These are phyloP conservation scores for Trichoderma oligosporum DNA, from an alignment of 2,329 filamentous ascomycete genomes.

Conservation along the genomic window DNA sequence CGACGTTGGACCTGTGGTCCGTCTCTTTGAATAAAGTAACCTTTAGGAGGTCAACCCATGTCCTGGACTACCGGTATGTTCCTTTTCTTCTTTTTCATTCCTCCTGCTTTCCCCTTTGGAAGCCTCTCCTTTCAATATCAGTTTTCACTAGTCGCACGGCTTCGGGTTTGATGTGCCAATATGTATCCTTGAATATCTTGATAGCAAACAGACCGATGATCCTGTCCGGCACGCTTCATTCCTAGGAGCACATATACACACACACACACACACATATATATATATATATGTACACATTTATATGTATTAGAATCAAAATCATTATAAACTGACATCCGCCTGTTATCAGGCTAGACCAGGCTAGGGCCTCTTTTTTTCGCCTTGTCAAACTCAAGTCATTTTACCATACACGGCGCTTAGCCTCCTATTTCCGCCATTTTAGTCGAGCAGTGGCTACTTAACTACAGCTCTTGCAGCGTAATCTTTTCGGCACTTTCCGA, in stretches of 20 bases:
- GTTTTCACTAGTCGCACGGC: not conserved
- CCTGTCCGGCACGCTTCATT: not conserved
- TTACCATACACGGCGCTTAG: not conserved
- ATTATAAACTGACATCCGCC: slow-evolving; percentile 10
- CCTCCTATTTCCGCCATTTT: not conserved
- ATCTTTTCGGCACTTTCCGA: not conserved
- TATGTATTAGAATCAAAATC: not conserved
- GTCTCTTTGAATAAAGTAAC: not conserved
- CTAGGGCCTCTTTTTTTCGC: not conserved
- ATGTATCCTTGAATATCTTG: slow-evolving; percentile 1
- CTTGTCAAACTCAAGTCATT: not conserved
- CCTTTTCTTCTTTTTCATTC: not conserved
- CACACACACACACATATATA: too few relatives aligned
- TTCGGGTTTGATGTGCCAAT: not conserved
- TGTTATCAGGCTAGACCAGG: slow-evolving; percentile 9
- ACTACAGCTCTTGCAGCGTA: not conserved
- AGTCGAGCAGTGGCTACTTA: not conserved
- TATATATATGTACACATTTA: too few relatives aligned
- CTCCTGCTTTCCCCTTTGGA: not conserved
- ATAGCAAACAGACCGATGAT: not conserved
- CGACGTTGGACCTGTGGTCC: slow-evolving; percentile 6
- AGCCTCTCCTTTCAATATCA: not conserved
- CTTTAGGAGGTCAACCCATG: slow-evolving; percentile 16
- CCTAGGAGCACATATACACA: not conserved
- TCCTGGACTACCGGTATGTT: slow-evolving; percentile 17